These are phyloP conservation scores for Elsinoe ampelina DNA, from an alignment of 2,329 filamentous ascomycete species.

Conservation along the genomic window DNA sequence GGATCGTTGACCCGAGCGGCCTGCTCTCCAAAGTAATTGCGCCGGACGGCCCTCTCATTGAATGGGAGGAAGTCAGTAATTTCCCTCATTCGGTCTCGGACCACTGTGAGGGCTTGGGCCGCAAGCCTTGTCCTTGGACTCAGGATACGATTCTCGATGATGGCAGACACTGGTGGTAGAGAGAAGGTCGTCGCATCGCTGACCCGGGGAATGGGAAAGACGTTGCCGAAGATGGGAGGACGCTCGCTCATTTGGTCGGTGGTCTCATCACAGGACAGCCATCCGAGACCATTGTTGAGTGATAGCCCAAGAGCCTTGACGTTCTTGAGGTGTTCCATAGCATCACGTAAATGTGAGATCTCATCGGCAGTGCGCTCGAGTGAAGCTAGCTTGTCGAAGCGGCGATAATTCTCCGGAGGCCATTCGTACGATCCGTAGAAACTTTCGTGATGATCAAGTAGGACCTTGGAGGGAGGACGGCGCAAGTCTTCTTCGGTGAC, in stretches of 20 bases:
- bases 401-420: slow-evolving; percentile 51
- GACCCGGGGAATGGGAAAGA: not conserved
- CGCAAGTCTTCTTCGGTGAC: slow-evolving; percentile 46
- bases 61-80: not conserved
- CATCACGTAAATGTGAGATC: slow-evolving; percentile 50
- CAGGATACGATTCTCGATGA: not conserved
- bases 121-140: not conserved
- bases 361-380: slow-evolving; percentile 57
- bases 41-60: not conserved
- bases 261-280: slow-evolving; percentile 34
- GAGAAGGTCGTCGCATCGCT: not conserved
- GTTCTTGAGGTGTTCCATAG: slow-evolving; percentile 47
- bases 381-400: slow-evolving; percentile 50
- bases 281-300: slow-evolving; percentile 59
- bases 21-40: not conserved
- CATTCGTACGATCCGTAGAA: slow-evolving; percentile 60
- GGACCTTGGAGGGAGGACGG: slow-evolving; percentile 47
- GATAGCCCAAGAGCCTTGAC: slow-evolving; percentile 58
- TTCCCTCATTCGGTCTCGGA: not conserved
- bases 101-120: not conserved
- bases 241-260: slow-evolving; percentile 49
- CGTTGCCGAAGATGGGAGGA: slow-evolving; percentile 38
- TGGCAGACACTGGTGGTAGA: not conserved
- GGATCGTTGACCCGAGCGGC: not conserved
- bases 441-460: slow-evolving; percentile 45